Evolutionary conservation across 352 stramenopile species (phyloP), one percentile per base, ranked within the genome.

Genomic region (Blastocystis sp.): DNA sequence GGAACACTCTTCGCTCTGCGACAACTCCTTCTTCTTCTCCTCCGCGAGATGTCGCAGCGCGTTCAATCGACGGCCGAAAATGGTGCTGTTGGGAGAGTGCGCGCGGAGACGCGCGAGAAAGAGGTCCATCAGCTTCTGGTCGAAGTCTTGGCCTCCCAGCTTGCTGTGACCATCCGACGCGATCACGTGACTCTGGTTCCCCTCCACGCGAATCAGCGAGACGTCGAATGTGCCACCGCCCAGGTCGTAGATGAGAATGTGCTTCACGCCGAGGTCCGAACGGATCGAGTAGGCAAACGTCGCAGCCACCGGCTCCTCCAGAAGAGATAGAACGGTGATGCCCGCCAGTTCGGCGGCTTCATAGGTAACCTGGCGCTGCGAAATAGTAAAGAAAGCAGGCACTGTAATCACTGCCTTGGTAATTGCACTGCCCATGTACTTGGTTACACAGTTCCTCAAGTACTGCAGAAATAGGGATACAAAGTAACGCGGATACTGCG

Each of bases 141-240:
- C 96, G 87, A 99, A 99, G 91, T 99, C 97, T 87, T 98, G 94
- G 87, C 97, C 97, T 63, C 97, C 97, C 87, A 99, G 90, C 89
- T 99, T 95, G 16, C 95, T 99, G 90, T 99, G 95, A 77, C 96
- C 96, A 90, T 97, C 97, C 42, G 96, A 99, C 29, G 96, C 95
- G 54, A 97, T 88, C 91, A 76, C 24, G 27, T 98, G 90, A 49
- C 98, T 94, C 87, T 94, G 95, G 77, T 93, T 89, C 8, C 97
- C 94, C 1, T 99, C 96, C 88, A 99, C 98, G 53, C 93, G 94
- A 24, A 99, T 89, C 42, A 99, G 89, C 34, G 96, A 97, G 4
- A 99, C 96, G 95, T 99, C 96, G 85, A 92, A 92, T 14, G 90
- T 92, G 40, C 90, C 90, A 51, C 90, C 90, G 51, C 90, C 90